phyloP scores from a whole-genome alignment of 352 stramenopile species.

The Pythium chondricola region DNA sequence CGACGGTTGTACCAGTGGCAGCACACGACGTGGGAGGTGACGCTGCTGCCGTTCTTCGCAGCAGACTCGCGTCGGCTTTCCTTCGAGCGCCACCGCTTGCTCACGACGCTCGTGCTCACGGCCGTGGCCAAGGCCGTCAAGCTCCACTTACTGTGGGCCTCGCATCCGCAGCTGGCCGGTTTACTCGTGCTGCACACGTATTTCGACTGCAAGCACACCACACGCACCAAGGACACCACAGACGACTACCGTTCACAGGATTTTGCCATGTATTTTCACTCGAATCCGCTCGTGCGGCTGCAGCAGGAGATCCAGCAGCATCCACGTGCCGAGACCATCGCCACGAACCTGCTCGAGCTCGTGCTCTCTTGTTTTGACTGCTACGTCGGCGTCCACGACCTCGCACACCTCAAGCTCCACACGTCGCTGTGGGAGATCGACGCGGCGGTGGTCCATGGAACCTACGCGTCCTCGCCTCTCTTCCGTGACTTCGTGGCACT shows the following conservation, averaged over 20 bases:
- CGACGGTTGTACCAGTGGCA: constrained; percentile 64
- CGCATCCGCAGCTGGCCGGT: constrained; percentile 32
- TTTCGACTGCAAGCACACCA: constrained; percentile 8
- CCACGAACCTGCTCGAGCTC: constrained; percentile 26
- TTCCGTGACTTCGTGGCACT: constrained; percentile 24
- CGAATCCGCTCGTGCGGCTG: constrained; percentile 46
- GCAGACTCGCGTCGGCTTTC: constrained; percentile 24
- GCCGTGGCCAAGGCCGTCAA: constrained; percentile 54
- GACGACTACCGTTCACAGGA: constrained; percentile 34
- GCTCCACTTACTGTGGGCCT: constrained; percentile 54
- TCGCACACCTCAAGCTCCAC: constrained; percentile 42
- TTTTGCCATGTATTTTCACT: constrained; percentile 55
- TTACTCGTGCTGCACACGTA: constrained; percentile 39
- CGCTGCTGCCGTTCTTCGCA: constrained; percentile 34
- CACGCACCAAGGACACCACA: constrained; percentile 3
- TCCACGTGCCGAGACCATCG: constrained; percentile 23
- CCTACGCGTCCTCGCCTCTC: constrained; percentile 8
- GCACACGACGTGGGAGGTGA: constrained; percentile 36
- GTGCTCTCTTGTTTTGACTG: constrained; percentile 50
- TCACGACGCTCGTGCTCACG: constrained; percentile 46
- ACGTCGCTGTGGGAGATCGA: constrained; percentile 45
- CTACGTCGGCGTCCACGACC: constrained; percentile 38
- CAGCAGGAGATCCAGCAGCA: constrained; percentile 53
- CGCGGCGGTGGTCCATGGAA: constrained; percentile 4
- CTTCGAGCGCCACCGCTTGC: constrained; percentile 46